A percentile compares a stretch with the other conserved stretches of the same genome.
phyloP scores from a whole-genome alignment of 23 red algal genomes.

The Gracilaria caudata region DNA sequence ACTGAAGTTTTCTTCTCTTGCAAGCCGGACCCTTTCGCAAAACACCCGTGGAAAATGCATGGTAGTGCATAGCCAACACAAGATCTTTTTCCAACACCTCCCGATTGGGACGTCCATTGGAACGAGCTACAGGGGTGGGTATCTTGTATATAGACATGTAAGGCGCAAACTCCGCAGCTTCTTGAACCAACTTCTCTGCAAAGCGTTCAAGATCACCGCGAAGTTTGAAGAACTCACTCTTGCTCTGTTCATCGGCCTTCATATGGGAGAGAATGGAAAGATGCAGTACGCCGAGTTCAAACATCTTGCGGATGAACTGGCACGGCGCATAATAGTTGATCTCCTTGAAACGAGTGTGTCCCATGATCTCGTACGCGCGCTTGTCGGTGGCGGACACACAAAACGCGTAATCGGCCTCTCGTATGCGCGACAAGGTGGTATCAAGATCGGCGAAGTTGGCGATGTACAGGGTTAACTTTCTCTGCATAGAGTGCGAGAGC shows the following conservation, averaged over 20 bases:
- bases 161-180: conserved; percentile 55
- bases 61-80: conserved; percentile 43
- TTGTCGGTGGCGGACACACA: conserved; percentile 38
- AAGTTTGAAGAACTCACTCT: conserved; percentile 29
- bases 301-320: conserved; percentile 55
- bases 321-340: conserved; percentile 30
- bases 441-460: conserved; percentile 11
- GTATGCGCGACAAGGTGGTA: conserved; percentile 9
- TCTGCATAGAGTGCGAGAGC: conserved; percentile 3
- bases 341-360: conserved; percentile 7
- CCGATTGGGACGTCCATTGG: background rate
- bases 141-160: conserved; percentile 58
- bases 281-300: conserved; percentile 58
- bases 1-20: conserved; percentile 21
- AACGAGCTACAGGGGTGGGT: conserved; percentile 12
- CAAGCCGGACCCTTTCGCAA: conserved; percentile 4
- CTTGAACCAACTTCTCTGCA: background rate
- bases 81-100: conserved; percentile 32
- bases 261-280: conserved; percentile 46
- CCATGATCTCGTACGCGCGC: conserved; percentile 27
- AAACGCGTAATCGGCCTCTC: conserved; percentile 54
- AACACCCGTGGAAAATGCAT: conserved; percentile 23
- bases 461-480: conserved; percentile 23
- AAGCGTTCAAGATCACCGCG: conserved; percentile 45
- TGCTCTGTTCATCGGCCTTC: conserved; percentile 43